Percentiles rank a stretch among this genome's conserved stretches.
These are phyloP conservation scores for Cercospora sp. DNA, from an alignment of 2,329 filamentous ascomycete species.

Conservation along the genomic window DNA sequence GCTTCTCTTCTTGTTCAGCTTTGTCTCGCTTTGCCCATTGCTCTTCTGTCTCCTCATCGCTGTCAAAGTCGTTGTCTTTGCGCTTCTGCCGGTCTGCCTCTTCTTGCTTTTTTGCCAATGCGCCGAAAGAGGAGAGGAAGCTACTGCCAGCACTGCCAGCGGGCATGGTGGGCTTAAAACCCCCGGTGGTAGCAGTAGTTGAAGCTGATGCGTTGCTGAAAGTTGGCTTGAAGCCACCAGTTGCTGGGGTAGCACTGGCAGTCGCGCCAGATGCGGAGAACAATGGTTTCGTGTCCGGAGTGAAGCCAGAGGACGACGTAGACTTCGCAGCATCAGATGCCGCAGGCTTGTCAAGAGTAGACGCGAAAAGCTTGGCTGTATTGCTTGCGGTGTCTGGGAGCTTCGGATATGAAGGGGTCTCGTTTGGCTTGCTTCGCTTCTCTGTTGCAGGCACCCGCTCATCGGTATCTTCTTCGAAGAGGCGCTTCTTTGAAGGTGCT, in stretches of 20 bases:
- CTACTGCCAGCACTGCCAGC: constrained; percentile 29
- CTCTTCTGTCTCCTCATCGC: constrained; percentile 54
- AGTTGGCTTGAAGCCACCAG: constrained; percentile 42
- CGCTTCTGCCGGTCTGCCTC: constrained; percentile 51
- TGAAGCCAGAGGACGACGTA: constrained; percentile 21
- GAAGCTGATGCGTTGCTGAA: constrained; percentile 29
- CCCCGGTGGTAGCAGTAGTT: constrained; percentile 13
- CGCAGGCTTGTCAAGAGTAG: constrained; percentile 34
- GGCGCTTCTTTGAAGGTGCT: constrained; percentile 35
- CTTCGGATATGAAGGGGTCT: constrained; percentile 35
- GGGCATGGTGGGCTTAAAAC: constrained; percentile 45
- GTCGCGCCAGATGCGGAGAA: constrained; percentile 18
- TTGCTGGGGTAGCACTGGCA: constrained; percentile 24
- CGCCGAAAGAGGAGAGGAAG: constrained; percentile 39
- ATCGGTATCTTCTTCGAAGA: constrained; percentile 29
- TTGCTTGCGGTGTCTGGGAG: constrained; percentile 36
- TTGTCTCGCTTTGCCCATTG: constrained; percentile 51
- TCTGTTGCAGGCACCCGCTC: constrained; percentile 32
- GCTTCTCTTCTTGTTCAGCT: constrained; percentile 50
- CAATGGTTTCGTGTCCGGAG: constrained; percentile 24
- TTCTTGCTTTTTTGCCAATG: constrained; percentile 43
- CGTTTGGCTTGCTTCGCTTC: constrained; percentile 36
- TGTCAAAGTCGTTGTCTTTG: constrained; percentile 55
- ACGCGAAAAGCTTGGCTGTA: constrained; percentile 37
- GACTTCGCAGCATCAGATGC: constrained; percentile 10